These are phyloP conservation scores for Ophioceras dolichostomum DNA, from an alignment of 2,329 filamentous ascomycete genomes.

Conservation along the genomic window DNA sequence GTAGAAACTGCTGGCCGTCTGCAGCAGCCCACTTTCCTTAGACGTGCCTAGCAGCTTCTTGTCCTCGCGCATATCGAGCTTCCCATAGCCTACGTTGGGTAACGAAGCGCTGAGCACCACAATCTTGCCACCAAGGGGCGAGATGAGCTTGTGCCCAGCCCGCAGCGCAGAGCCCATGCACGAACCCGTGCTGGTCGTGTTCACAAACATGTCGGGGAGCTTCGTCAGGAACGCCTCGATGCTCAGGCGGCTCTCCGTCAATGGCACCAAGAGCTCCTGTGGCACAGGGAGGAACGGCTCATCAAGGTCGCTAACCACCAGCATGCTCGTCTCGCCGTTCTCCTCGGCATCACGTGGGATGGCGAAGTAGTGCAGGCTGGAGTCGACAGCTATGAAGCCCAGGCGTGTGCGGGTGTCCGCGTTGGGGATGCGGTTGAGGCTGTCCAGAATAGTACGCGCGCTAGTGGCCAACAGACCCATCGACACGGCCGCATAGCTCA, in stretches of 20 bases:
- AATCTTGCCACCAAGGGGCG: constrained; percentile 87
- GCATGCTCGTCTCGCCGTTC: constrained; percentile 74
- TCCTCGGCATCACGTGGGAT: constrained; percentile 83
- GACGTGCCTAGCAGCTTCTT: constrained; percentile 91
- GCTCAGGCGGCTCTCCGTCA: constrained; percentile 80
- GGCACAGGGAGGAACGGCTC: constrained; percentile 95
- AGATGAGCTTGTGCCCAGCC: constrained; percentile 92
- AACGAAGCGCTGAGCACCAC: constrained; percentile 81
- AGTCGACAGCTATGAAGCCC: constrained; percentile 92
- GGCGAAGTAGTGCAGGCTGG: constrained; percentile 89
- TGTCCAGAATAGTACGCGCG: constrained; percentile 88
- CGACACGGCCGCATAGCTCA: constrained; percentile 81
- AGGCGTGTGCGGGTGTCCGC: constrained; percentile 84
- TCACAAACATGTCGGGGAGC: constrained; percentile 93
- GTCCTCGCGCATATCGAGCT: constrained; percentile 87
- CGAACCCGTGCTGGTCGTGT: constrained; percentile 79
- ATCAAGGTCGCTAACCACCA: constrained; percentile 88
- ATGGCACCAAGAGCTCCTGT: constrained; percentile 76
- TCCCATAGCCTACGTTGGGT: constrained; percentile 80
- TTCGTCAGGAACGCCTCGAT: constrained; percentile 86
- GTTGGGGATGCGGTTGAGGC: constrained; percentile 94
- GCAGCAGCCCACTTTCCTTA: constrained; percentile 77
- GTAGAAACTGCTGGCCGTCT: constrained; percentile 93
- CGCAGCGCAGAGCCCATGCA: constrained; percentile 90
- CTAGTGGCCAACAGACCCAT: constrained; percentile 86